phyloP scores from a whole-genome alignment of 106 monocot species.

The Platanthera zijinensis region DNA sequence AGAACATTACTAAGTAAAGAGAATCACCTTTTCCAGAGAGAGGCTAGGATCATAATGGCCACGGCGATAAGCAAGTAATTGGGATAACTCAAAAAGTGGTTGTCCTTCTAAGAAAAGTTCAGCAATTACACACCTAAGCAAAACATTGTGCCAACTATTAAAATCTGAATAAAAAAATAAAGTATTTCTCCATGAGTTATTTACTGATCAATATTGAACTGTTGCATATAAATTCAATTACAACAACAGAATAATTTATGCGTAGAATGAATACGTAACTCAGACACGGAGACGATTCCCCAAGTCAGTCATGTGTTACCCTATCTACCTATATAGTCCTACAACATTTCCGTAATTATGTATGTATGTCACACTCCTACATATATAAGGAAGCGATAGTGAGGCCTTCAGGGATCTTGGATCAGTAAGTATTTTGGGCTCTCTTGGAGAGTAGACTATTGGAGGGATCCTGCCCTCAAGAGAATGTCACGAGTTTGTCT shows the following conservation, averaged over 20 bases:
- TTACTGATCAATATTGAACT: not conserved
- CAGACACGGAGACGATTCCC: too few species aligned
- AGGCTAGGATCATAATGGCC: constrained; percentile 89
- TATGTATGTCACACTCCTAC: too few species aligned
- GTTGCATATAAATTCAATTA: not conserved
- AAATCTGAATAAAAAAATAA: constrained; percentile 1
- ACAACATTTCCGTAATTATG: too few species aligned
- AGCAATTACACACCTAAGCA: constrained; percentile 83
- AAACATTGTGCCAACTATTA: constrained; percentile 1
- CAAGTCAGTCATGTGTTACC: too few species aligned
- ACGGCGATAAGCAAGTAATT: constrained; percentile 92
- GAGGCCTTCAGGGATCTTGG: too few species aligned
- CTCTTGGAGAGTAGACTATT: too few species aligned
- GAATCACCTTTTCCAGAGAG: constrained; percentile 73
- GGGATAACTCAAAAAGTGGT: constrained; percentile 91
- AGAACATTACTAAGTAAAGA: not conserved
- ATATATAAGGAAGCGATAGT: too few species aligned
- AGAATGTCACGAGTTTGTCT: too few species aligned
- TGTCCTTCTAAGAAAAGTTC: constrained; percentile 96
- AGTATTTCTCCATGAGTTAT: not conserved
- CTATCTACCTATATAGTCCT: too few species aligned
- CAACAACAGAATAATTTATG: not conserved
- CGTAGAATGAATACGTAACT: not conserved
- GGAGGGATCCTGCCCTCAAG: too few species aligned
- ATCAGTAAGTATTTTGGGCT: too few species aligned